Base-by-base conservation (phyloP, 2,329 filamentous ascomycete species). In the Graphiopsis chlorocephala region DNA sequence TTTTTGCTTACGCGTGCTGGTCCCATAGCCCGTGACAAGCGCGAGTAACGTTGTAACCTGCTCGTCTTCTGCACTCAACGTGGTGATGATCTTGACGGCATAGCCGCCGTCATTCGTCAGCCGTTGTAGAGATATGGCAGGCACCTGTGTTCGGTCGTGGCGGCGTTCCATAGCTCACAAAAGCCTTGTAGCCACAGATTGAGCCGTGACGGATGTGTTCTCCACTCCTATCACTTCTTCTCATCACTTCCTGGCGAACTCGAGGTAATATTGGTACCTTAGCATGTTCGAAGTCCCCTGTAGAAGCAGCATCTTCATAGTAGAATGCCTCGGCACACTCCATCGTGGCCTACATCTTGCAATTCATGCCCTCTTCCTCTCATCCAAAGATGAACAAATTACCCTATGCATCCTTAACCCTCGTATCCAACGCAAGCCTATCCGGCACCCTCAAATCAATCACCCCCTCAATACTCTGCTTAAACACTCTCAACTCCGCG, bases 391-490 rank as follows among this genome's bases (percentile, higher is more conserved):
- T 14, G 12, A n/a, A n/a, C n/a, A n/a, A n/a, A n/a, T n/a, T n/a
- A 14, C 14, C 23, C 48, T 61, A 65, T 4, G 26, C 63, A 38
- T 48, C 67, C 53, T 69, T 87, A 45, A 86, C 83, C 64, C 86
- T 80, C 3, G 86, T 86, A 72, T 89, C 86, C 67, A 89, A 75
- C 28, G 83, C 78, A 58, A 89, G 74, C 58, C 87, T 79, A 74
- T 89, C 85, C 0, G 84, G 85, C 53, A 84, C 80, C 55, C 82
- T 79, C 69, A 89, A 72, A 60, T 85, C 83, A 25, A 89, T 82
- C 17, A 83, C 83, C 4, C 83, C 82, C 69, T 83, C 85, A 75
- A 89, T 78, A 64, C 80, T 78, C 63, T 83, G 81, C 69, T 83
- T 84, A 68, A 88, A 80, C 1, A 74, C 77, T 12, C 38, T 45